Percentiles rank a stretch among this genome's conserved stretches.
These are phyloP conservation scores for Blastocystis sp. DNA, from an alignment of 352 stramenopile genomes.

Conservation along the genomic window DNA sequence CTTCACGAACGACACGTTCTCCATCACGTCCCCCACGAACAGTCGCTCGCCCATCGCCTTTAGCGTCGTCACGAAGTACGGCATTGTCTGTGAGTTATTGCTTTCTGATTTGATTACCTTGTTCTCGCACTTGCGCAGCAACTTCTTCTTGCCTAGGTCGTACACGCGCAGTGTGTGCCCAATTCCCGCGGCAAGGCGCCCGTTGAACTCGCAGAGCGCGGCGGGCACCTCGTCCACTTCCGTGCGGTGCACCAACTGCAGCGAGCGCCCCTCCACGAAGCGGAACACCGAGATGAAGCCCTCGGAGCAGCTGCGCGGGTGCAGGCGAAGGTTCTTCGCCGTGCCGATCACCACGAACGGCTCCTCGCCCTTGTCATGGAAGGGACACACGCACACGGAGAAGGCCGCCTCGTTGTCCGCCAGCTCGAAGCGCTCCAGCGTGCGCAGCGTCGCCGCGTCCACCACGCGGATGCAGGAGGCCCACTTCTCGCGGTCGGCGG, in stretches of 20 bases:
- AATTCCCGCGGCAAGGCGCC: constrained; percentile 90
- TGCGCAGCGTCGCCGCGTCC: too few species aligned
- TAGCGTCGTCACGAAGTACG: constrained; percentile 86
- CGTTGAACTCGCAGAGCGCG: constrained; percentile 93
- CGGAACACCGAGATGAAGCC: too few species aligned
- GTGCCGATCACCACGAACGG: too few species aligned
- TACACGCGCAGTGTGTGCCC: constrained; percentile 91
- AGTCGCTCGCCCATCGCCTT: constrained; percentile 89
- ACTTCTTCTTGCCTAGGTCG: constrained; percentile 93
- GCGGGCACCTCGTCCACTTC: constrained; percentile 91
- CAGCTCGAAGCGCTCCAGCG: too few species aligned
- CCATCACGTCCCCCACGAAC: constrained; percentile 84
- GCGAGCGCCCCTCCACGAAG: constrained; percentile 76
- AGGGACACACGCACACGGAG: too few species aligned
- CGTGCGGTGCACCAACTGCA: constrained; percentile 93
- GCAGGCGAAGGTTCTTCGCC: constrained; percentile 89
- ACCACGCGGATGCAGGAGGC: constrained; percentile 85
- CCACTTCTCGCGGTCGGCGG: constrained; percentile 83
- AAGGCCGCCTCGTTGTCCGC: too few species aligned
- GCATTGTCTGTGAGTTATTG: constrained; percentile 72
- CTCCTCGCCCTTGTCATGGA: too few species aligned
- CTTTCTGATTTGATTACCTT: too few species aligned
- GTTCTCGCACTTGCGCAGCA: constrained; percentile 97
- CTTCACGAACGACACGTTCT: constrained; percentile 82
- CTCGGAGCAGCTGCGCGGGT: constrained; percentile 77